A percentile compares a stretch with the other conserved stretches of the same genome.
Conservation (phyloP, 805 yeast species). For the Zygosaccharomyces kombuchaensis region DNA sequence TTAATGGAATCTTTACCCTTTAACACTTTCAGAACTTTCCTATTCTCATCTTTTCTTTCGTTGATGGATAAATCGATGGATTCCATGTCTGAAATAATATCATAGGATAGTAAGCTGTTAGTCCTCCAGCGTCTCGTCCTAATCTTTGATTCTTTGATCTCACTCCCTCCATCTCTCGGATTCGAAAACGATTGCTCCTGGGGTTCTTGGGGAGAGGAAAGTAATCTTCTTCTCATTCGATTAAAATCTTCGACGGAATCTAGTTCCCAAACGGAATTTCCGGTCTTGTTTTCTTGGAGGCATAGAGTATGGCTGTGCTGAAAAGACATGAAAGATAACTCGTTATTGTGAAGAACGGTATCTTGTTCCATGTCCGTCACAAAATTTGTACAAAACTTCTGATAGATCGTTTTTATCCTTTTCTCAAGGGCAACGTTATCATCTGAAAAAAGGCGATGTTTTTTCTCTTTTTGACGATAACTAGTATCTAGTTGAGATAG, state of each 20-base stretch:
- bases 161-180: neutral
- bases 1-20: conserved; percentile 65
- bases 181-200: neutral
- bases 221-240: conserved; percentile 58
- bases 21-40: conserved; percentile 67
- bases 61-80: conserved; percentile 28
- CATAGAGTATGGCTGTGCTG: conserved; percentile 48
- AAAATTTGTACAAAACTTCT: conserved; percentile 47
- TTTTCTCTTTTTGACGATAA: conserved; percentile 10
- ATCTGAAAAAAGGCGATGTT: conserved; percentile 25
- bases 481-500: conserved; percentile 20
- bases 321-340: conserved; percentile 42
- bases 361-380: conserved; percentile 58
- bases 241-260: conserved; percentile 69
- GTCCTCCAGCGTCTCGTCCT: conserved; percentile 14
- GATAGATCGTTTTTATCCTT: conserved; percentile 43
- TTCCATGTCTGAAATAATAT: conserved; percentile 41
- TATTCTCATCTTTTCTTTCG: conserved; percentile 59
- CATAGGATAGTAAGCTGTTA: conserved; percentile 37
- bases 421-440: conserved; percentile 37
- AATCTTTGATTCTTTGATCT: neutral
- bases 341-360: conserved; percentile 36
- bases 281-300: conserved; percentile 34
- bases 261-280: conserved; percentile 41
- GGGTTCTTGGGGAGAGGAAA: conserved; percentile 39